These are phyloP conservation scores for Diaporthe helianthi DNA, from an alignment of 2,329 filamentous ascomycete species.

Conservation along the genomic window DNA sequence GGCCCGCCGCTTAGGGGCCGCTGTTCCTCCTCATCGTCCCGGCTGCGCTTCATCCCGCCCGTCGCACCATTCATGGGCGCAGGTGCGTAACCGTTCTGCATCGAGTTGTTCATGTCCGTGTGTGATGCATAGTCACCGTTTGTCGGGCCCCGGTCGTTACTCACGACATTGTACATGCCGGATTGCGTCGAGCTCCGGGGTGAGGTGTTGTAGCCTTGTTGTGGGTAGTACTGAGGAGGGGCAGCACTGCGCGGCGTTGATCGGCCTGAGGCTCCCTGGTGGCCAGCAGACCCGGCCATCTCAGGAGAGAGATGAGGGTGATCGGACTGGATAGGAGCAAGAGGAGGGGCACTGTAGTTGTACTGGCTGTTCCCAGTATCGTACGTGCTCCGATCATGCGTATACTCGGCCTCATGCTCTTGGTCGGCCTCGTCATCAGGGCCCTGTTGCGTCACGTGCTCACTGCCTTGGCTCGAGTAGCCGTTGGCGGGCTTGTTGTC, in stretches of 20 bases:
- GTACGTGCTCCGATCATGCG: constrained; percentile 80
- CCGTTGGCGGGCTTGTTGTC: constrained; percentile 72
- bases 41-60: constrained; percentile 48
- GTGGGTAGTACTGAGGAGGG: constrained; percentile 76
- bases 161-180: constrained; percentile 92
- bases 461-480: constrained; percentile 58
- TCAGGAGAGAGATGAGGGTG: constrained; percentile 81
- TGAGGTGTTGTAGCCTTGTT: constrained; percentile 78
- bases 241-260: constrained; percentile 84
- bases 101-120: constrained; percentile 61
- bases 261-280: constrained; percentile 81
- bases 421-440: constrained; percentile 74
- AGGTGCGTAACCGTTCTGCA: constrained; percentile 69
- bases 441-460: constrained; percentile 59
- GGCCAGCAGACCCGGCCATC: constrained; percentile 80
- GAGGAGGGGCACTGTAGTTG: constrained; percentile 75
- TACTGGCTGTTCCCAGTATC: constrained; percentile 76
- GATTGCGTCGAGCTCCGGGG: constrained; percentile 73
- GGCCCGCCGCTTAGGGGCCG: constrained; percentile 41
- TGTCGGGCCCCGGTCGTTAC: constrained; percentile 72
- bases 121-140: constrained; percentile 77
- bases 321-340: constrained; percentile 72
- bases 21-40: constrained; percentile 52
- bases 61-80: constrained; percentile 71
- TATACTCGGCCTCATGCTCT: constrained; percentile 84